Conservation (phyloP, 164 flowering plant genomes). For the Macadamia integrifolia region DNA sequence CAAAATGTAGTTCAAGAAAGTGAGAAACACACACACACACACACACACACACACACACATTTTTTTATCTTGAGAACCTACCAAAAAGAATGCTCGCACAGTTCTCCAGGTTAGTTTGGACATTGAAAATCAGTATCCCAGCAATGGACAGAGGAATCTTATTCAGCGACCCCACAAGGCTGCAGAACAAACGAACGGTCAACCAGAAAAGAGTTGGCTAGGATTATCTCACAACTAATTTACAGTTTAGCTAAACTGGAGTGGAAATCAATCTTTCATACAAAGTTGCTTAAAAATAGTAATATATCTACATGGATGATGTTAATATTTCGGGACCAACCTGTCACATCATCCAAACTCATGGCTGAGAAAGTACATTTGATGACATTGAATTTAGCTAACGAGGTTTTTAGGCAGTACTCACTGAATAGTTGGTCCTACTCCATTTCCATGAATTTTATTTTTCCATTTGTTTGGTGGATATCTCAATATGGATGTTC, state of each 20-base stretch:
- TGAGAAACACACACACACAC: background rate
- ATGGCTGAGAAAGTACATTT: background rate
- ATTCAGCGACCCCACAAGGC: constrained; percentile 94
- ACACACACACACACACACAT: too few species aligned
- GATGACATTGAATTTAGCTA: background rate
- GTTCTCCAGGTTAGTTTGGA: constrained; percentile 92
- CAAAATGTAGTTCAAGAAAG: constrained; percentile 2
- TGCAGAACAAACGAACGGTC: constrained; percentile 32
- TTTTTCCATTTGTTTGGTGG: background rate
- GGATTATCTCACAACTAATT: background rate
- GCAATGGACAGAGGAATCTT: constrained; percentile 91
- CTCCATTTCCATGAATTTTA: background rate
- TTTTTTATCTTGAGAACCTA: constrained; percentile 17
- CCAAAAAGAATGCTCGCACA: constrained; percentile 89
- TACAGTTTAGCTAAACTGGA: background rate
- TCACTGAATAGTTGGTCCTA: background rate
- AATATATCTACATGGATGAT: background rate
- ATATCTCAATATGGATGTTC: background rate
- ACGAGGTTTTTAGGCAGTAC: background rate
- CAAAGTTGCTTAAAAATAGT: background rate
- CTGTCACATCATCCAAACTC: background rate
- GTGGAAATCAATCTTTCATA: background rate
- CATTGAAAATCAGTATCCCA: constrained; percentile 84
- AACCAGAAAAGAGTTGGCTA: background rate
- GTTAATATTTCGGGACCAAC: background rate